Conservation (phyloP, 257 asterid genomes). For the Handroanthus guayacan region DNA sequence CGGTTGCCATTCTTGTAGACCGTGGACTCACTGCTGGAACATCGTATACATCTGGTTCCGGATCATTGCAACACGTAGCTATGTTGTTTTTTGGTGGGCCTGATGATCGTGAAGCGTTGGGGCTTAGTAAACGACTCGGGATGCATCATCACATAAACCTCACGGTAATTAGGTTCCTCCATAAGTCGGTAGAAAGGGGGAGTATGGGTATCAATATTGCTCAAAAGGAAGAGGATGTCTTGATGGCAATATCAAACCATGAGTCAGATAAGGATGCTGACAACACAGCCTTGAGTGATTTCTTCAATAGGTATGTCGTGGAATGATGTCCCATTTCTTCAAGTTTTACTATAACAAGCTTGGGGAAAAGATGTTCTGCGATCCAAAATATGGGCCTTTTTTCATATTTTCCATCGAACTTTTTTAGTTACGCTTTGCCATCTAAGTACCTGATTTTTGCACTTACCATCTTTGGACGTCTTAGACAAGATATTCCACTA, state of each 20-base stretch:
- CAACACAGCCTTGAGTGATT: constrained; percentile 66
- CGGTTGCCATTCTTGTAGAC: constrained; percentile 89
- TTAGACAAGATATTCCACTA: no score
- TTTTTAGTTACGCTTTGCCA: no score
- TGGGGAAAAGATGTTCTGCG: no score
- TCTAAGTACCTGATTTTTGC: no score
- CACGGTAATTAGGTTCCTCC: constrained; percentile 82
- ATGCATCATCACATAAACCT: constrained; percentile 86
- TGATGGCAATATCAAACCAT: constrained; percentile 69
- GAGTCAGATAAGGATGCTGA: constrained; percentile 73
- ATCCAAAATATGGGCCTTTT: no score
- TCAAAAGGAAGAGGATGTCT: constrained; percentile 61
- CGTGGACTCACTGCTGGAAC: constrained; percentile 81
- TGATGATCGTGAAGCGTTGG: constrained; percentile 95
- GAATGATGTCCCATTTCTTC: neutral
- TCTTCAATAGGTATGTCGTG: constrained; percentile 73
- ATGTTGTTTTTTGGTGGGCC: constrained; percentile 93
- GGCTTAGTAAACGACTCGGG: constrained; percentile 89
- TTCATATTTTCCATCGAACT: no score
- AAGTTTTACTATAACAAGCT: no score
- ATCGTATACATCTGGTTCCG: constrained; percentile 49
- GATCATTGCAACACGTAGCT: constrained; percentile 80
- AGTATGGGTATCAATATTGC: constrained; percentile 62
- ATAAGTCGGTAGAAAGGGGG: constrained; percentile 47
- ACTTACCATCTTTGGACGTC: no score